phyloP scores from a whole-genome alignment of 805 yeast species.

The Yamadazyma scolyti region DNA sequence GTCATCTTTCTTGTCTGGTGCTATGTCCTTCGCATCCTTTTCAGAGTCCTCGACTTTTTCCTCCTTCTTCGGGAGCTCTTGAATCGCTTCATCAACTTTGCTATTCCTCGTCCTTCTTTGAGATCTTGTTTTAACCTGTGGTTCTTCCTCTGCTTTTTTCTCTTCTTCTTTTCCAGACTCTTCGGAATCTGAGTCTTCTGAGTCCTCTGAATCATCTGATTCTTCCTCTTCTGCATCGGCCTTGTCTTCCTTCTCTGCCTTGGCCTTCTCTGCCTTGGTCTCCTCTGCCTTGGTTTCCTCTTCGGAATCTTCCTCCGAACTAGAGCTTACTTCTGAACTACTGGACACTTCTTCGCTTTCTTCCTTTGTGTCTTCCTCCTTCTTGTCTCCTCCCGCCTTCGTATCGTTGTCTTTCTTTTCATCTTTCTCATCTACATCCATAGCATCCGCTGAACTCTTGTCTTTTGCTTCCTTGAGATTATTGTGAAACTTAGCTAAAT shows the following conservation, averaged over 20 bases:
- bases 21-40: slow-evolving; percentile 7
- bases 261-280: not conserved
- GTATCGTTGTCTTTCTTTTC: not conserved
- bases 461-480: slow-evolving; percentile 1
- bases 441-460: slow-evolving; percentile 1
- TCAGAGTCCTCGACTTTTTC: slow-evolving; percentile 7
- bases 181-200: slow-evolving; percentile 9
- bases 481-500: slow-evolving; percentile 9
- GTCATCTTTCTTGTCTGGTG: slow-evolving; percentile 5
- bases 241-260: slow-evolving; percentile 4
- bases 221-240: slow-evolving; percentile 15
- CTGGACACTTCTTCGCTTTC: slow-evolving; percentile 3
- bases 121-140: slow-evolving; percentile 1
- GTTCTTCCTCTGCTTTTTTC: slow-evolving; percentile 5
- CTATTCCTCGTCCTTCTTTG: too few species aligned
- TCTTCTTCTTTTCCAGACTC: slow-evolving; percentile 8
- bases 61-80: slow-evolving; percentile 4
- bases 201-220: slow-evolving; percentile 12
- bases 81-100: too few species aligned
- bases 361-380: not conserved
- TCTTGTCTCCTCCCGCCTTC: not conserved
- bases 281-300: not conserved
- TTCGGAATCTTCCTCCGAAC: slow-evolving; percentile 1
- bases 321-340: slow-evolving; percentile 1
- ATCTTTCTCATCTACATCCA: not conserved